Evolutionary conservation across 352 stramenopile genomes (phyloP).

Genomic region (Phytophthora ramorum): DNA sequence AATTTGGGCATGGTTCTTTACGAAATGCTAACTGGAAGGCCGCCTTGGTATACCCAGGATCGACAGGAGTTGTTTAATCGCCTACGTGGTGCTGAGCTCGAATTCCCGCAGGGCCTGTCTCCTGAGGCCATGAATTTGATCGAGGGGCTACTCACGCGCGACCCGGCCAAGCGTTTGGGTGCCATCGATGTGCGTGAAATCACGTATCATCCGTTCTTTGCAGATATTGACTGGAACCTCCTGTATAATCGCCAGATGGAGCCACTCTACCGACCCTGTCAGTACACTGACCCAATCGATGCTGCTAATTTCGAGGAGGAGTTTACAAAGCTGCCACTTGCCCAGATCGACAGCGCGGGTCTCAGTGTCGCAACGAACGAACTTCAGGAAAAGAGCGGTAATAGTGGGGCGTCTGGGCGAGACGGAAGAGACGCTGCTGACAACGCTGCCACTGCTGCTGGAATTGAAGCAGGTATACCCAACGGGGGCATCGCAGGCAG

Average conservation of each 20-base stretch:
- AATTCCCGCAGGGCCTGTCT: slow-evolving; percentile 77
- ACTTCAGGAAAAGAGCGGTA: slow-evolving; percentile 30
- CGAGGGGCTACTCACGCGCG: slow-evolving; percentile 90
- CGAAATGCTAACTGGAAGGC: slow-evolving; percentile 81
- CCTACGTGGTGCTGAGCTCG: slow-evolving; percentile 67
- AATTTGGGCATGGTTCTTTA: slow-evolving; percentile 87
- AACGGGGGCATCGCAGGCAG: slow-evolving; percentile 42
- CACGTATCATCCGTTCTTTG: slow-evolving; percentile 86
- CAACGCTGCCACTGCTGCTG: slow-evolving; percentile 18
- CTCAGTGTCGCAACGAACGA: slow-evolving; percentile 67
- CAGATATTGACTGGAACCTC: slow-evolving; percentile 83
- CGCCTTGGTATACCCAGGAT: slow-evolving; percentile 85
- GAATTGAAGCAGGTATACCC: slow-evolving; percentile 21
- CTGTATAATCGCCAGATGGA: slow-evolving; percentile 80
- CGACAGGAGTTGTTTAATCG: slow-evolving; percentile 77
- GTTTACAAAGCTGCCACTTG: slow-evolving; percentile 80
- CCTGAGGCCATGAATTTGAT: slow-evolving; percentile 81
- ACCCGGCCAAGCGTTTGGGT: slow-evolving; percentile 93
- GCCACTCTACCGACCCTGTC: slow-evolving; percentile 82
- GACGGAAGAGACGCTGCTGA: slow-evolving; percentile 24
- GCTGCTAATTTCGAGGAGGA: slow-evolving; percentile 88
- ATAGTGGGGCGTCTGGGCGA: slow-evolving; percentile 14
- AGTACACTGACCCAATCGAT: slow-evolving; percentile 86
- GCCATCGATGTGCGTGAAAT: slow-evolving; percentile 79
- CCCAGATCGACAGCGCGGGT: slow-evolving; percentile 71